Base-by-base conservation (phyloP, 108 stramenopile genomes). In the Stephanodiscus triporus region DNA sequence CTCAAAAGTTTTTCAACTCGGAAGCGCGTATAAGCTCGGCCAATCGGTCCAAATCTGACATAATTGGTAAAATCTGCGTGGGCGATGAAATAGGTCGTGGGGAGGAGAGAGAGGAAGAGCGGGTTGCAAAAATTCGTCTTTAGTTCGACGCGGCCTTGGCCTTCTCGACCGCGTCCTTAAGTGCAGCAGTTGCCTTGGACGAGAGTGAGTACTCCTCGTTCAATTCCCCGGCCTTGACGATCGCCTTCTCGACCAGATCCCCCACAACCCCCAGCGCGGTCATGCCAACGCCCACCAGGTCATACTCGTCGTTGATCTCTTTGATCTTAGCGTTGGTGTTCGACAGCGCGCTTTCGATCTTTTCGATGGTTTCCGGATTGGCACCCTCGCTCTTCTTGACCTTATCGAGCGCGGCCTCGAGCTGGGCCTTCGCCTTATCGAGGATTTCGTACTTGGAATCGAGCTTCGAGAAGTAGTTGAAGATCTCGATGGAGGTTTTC, bases 221-320 rank as follows among this genome's bases (percentile, higher is more conserved):
- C 53, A 95, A 81, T 79, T 91, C 91, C 8, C 87, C 82, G 57
- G 91, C 90, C 82, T 93, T 91, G 61, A 84, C 78, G 65, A 95
- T 81, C 20, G 90, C 88, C 87, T 92, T 90, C 80, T 95, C 94
- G 20, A 92, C 88, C 63, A 95, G 71, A 68, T 95, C 94, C 48
- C 94, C 94, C 56, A 91, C 70, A 24, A 93, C 90, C 43, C 91
- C 94, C 59, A 95, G 82, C 29, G 91, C 91, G 36, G 91, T 91
- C 53, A 84, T 69, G 32, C 94, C 90, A 30, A 89, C 86, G 30
- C 91, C 91, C 20, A 95, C 94, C 73, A 95, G 78, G 63, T 95
- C 91, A 66, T 95, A 95, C 75, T 95, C 91, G 62, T 95, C 90
- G 67, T 95, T 95, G 78, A 95, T 86, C 71, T 95, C 91, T 10